A percentile compares a stretch with the other conserved stretches of the same genome.
These are phyloP conservation scores for Globisporangium iwayamae DNA, from an alignment of 352 stramenopile genomes.

Conservation along the genomic window DNA sequence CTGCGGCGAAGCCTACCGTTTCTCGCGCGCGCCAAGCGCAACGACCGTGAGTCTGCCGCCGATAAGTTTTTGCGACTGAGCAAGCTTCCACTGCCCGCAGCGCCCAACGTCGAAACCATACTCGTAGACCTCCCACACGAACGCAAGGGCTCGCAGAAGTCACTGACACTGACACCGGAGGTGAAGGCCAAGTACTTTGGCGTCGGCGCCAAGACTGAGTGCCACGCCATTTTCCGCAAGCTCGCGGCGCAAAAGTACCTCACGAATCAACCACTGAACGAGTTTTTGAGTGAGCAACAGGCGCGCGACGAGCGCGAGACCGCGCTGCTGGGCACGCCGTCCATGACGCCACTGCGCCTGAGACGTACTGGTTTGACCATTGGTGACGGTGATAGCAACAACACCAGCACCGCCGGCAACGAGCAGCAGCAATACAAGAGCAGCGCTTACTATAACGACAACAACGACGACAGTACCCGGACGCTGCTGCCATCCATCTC, in stretches of 20 bases:
- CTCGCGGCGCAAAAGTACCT: conserved; percentile 65
- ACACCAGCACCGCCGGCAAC: too few relatives aligned
- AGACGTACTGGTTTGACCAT: background rate
- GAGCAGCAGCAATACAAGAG: background rate
- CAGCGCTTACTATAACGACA: background rate
- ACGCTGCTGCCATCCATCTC: background rate
- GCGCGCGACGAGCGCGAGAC: conserved; percentile 23
- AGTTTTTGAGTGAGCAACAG: conserved; percentile 46
- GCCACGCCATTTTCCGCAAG: conserved; percentile 64
- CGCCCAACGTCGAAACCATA: conserved; percentile 24
- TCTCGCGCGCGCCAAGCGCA: conserved; percentile 50
- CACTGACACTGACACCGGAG: conserved; percentile 41
- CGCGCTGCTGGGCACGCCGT: conserved; percentile 1
- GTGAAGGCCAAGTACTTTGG: conserved; percentile 72
- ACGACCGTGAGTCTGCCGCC: conserved; percentile 37
- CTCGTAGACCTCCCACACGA: conserved; percentile 28
- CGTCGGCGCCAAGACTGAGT: conserved; percentile 37
- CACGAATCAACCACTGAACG: conserved; percentile 40
- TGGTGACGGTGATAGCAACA: background rate
- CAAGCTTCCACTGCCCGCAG: conserved; percentile 41
- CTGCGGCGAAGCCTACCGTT: conserved; percentile 50
- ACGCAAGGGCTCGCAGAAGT: conserved; percentile 25
- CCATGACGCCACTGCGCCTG: conserved; percentile 6
- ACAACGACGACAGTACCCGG: background rate
- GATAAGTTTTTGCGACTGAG: conserved; percentile 68